Percentiles rank a stretch among this genome's conserved stretches.
Conservation (phyloP, 2,329 filamentous ascomycete species). For the Myotisia sp. region DNA sequence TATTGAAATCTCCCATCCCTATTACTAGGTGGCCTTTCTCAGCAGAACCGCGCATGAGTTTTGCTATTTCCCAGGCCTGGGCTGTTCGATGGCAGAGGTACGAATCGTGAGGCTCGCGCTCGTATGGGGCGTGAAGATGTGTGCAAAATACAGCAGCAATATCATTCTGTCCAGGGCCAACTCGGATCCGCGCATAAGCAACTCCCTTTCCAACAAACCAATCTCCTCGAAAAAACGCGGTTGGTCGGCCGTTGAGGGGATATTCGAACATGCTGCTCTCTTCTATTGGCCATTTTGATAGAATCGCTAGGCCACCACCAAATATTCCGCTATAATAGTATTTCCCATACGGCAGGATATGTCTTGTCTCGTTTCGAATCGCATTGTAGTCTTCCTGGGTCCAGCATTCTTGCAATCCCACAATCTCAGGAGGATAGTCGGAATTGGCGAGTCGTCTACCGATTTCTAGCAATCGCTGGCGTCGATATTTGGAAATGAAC, state of each 20-base stretch:
- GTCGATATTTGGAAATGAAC: slow-evolving; percentile 63
- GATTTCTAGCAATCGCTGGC: slow-evolving; percentile 68
- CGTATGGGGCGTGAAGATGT: slow-evolving; percentile 81
- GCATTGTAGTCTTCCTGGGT: slow-evolving; percentile 67
- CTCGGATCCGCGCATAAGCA: slow-evolving; percentile 64
- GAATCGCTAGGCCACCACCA: slow-evolving; percentile 73
- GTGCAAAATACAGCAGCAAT: slow-evolving; percentile 85
- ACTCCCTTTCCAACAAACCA: slow-evolving; percentile 96
- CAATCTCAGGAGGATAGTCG: slow-evolving; percentile 61
- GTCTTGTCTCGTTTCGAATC: slow-evolving; percentile 58
- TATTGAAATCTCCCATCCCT: slow-evolving; percentile 89
- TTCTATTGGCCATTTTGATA: slow-evolving; percentile 84
- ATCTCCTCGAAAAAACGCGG: slow-evolving; percentile 85
- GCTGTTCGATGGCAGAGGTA: slow-evolving; percentile 84
- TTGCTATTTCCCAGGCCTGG: slow-evolving; percentile 89
- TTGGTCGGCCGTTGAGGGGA: slow-evolving; percentile 82
- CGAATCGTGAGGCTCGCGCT: slow-evolving; percentile 61
- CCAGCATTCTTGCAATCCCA: slow-evolving; percentile 93
- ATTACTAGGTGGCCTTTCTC: slow-evolving; percentile 72
- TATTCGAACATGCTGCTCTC: slow-evolving; percentile 78
- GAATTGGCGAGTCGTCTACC: slow-evolving; percentile 60
- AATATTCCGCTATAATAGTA: slow-evolving; percentile 86
- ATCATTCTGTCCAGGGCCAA: slow-evolving; percentile 50
- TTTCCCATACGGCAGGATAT: slow-evolving; percentile 75
- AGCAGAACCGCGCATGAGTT: slow-evolving; percentile 67